phyloP scores from a whole-genome alignment of 257 asterid genomes.

The Plectranthus barbatus region DNA sequence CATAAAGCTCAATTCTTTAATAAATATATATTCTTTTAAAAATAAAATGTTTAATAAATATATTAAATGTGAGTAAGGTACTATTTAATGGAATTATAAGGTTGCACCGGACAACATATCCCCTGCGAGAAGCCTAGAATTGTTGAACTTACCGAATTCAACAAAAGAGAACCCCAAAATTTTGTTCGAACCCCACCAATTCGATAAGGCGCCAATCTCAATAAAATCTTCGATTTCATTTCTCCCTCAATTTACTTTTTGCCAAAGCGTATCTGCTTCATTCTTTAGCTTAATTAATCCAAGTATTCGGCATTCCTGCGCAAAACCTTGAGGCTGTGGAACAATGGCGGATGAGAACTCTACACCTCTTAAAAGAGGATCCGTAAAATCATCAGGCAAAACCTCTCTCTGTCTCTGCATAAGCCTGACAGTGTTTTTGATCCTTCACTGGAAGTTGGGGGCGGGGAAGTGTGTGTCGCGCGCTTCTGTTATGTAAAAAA shows the following conservation, averaged over 20 bases:
- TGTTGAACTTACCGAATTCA: conserved; percentile 13
- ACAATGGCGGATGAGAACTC: conserved; percentile 68
- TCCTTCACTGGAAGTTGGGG: background rate
- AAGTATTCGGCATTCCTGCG: background rate
- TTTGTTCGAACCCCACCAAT: conserved; percentile 8
- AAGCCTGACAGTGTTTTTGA: background rate
- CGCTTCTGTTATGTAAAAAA: background rate
- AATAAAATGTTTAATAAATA: too few relatives aligned
- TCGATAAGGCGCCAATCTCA: conserved; percentile 19
- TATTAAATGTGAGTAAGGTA: too few relatives aligned
- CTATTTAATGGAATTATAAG: too few relatives aligned
- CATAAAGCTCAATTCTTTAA: too few relatives aligned
- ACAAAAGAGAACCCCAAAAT: conserved; percentile 18
- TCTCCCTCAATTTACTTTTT: background rate
- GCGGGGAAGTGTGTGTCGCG: background rate
- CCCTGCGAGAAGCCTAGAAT: too few relatives aligned
- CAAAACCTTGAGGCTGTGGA: conserved; percentile 8
- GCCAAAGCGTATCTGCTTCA: background rate
- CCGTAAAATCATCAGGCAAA: conserved; percentile 74
- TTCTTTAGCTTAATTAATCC: background rate
- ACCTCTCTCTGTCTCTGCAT: background rate
- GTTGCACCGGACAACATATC: too few relatives aligned
- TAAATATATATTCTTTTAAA: too few relatives aligned
- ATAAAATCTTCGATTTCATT: background rate
- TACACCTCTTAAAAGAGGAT: conserved; percentile 49